Percentiles rank a stretch among this genome's conserved stretches.
phyloP scores from a whole-genome alignment of 2,329 filamentous ascomycete species.

The Cladosporium cucumerinum region DNA sequence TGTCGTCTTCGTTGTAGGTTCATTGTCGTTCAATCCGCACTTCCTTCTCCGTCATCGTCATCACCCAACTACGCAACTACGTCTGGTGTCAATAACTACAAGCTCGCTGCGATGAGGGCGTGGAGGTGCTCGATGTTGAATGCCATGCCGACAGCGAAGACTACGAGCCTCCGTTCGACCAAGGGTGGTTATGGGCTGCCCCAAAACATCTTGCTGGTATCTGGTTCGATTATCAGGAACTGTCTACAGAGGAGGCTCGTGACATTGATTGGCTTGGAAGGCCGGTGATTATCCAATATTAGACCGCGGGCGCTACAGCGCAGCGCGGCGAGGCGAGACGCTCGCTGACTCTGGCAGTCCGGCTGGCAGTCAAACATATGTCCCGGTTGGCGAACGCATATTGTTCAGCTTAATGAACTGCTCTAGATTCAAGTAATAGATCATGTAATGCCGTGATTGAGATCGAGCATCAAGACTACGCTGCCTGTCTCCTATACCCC shows the following conservation, averaged over 20 bases:
- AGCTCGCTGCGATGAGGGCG: neutral
- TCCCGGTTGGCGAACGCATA: no score
- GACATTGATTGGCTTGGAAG: neutral
- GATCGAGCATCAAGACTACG: no score
- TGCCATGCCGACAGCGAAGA: neutral
- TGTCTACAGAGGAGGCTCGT: neutral
- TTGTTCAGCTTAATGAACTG: no score
- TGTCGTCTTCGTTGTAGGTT: neutral
- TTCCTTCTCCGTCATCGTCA: neutral
- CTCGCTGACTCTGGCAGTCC: neutral
- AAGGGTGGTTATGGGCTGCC: neutral
- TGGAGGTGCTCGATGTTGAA: conserved; percentile 2
- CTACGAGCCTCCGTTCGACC: neutral
- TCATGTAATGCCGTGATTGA: no score
- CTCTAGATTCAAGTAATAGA: no score
- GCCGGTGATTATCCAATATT: neutral
- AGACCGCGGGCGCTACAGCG: neutral
- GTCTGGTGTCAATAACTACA: neutral
- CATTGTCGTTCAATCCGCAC: neutral
- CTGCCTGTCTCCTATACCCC: no score
- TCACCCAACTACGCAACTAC: neutral
- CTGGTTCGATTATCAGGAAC: neutral
- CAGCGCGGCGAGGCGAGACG: neutral
- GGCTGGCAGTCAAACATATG: no score
- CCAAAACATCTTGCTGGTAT: neutral